Evolutionary conservation across 257 asterid genomes (phyloP).

Genomic region (Jacaranda mimosifolia): DNA sequence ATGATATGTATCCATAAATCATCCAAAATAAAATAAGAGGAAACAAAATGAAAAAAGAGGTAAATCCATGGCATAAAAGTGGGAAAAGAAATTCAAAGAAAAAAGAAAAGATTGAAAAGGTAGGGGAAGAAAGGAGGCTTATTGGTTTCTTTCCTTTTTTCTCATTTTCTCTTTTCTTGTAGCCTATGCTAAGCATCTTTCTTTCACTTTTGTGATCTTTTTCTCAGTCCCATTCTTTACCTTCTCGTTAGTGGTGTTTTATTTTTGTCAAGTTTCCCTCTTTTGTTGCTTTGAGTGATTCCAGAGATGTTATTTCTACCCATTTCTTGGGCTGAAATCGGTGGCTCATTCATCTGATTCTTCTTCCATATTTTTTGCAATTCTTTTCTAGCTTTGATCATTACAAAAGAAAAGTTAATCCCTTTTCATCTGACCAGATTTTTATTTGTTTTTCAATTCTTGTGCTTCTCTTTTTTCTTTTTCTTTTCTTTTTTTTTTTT

Average conservation of each 20-base stretch:
- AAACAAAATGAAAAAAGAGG: constrained; percentile 27
- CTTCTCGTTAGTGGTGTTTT: constrained; percentile 31
- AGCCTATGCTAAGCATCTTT: constrained; percentile 76
- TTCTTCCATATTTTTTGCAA: constrained; percentile 34
- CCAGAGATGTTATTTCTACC: constrained; percentile 48
- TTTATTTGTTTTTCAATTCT: constrained; percentile 33
- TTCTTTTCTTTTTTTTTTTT: neutral
- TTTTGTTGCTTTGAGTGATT: constrained; percentile 51
- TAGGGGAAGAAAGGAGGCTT: constrained; percentile 49
- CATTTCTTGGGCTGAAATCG: constrained; percentile 53
- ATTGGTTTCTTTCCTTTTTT: constrained; percentile 43
- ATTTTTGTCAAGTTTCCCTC: constrained; percentile 26
- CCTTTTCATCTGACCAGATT: constrained; percentile 46
- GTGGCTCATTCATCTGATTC: constrained; percentile 46
- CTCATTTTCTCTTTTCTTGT: constrained; percentile 66
- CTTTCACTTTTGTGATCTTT: constrained; percentile 51
- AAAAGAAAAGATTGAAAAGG: constrained; percentile 46
- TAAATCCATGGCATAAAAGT: constrained; percentile 31
- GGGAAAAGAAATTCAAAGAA: neutral
- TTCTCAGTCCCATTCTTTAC: constrained; percentile 57
- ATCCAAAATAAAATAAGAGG: constrained; percentile 39
- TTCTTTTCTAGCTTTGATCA: constrained; percentile 56
- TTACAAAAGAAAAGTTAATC: constrained; percentile 47
- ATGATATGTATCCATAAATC: constrained; percentile 38
- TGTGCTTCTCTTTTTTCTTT: constrained; percentile 35